phyloP scores from a whole-genome alignment of 2,329 filamentous ascomycete species.

The Dothideomycetes sp. region DNA sequence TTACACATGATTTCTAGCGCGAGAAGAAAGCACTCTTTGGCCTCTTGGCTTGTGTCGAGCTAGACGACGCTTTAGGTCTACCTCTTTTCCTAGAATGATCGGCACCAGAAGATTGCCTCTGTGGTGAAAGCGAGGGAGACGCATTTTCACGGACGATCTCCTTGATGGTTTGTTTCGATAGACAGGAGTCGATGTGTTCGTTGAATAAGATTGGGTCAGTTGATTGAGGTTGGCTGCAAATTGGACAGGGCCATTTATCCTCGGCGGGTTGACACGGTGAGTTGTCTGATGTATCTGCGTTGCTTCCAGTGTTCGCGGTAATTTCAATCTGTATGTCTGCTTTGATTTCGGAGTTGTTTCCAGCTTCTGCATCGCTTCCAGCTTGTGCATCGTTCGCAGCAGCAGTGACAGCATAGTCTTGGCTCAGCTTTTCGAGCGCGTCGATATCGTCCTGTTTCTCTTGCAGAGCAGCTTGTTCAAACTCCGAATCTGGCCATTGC shows the following conservation, averaged over 20 bases:
- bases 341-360: conserved; percentile 19
- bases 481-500: conserved; percentile 57
- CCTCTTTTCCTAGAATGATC: conserved; percentile 21
- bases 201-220: conserved; percentile 75
- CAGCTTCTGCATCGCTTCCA: conserved; percentile 13
- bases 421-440: conserved; percentile 52
- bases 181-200: conserved; percentile 82
- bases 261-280: too few relatives aligned
- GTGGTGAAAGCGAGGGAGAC: conserved; percentile 14
- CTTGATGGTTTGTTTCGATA: conserved; percentile 77
- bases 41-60: conserved; percentile 17
- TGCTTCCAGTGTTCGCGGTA: conserved; percentile 24
- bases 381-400: conserved; percentile 10
- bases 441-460: conserved; percentile 53
- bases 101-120: conserved; percentile 12
- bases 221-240: conserved; percentile 68
- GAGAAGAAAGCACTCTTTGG: conserved; percentile 24
- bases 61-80: conserved; percentile 13
- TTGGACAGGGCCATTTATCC: conserved; percentile 73
- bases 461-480: conserved; percentile 52
- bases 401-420: conserved; percentile 37
- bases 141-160: conserved; percentile 58
- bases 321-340: conserved; percentile 26
- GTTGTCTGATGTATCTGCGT: too few relatives aligned
- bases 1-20: too few relatives aligned